Evolutionary conservation across 345 rosid species (phyloP).

Genomic region (Murraya koenigii): DNA sequence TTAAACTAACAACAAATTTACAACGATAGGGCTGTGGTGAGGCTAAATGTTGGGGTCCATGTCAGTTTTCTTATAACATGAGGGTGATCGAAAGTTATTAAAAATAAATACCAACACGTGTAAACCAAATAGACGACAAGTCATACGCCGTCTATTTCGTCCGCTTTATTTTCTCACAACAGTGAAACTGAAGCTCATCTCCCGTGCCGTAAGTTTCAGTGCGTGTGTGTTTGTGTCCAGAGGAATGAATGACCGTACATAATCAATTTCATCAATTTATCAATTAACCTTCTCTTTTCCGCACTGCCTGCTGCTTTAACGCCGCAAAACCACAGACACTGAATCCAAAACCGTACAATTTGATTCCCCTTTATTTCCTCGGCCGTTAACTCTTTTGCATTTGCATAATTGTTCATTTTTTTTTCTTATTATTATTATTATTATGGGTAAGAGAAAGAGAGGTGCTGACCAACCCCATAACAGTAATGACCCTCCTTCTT

Average conservation of each 20-base stretch:
- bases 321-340: conserved; percentile 6
- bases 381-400: conserved; percentile 6
- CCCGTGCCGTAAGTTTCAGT: too few relatives aligned
- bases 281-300: too few relatives aligned
- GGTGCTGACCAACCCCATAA: conserved; percentile 12
- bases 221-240: not conserved
- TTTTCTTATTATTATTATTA: not conserved
- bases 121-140: not conserved
- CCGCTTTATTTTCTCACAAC: not conserved
- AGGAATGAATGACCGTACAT: not conserved
- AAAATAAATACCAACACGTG: too few relatives aligned
- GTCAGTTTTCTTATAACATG: too few relatives aligned
- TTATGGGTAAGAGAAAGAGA: conserved; percentile 51
- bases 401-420: not conserved
- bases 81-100: too few relatives aligned
- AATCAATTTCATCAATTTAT: too few relatives aligned
- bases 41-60: too few relatives aligned
- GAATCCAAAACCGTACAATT: conserved; percentile 16
- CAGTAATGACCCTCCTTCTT: conserved; percentile 23
- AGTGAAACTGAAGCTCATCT: not conserved
- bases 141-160: not conserved
- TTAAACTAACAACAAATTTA: too few relatives aligned
- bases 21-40: rapidly evolving
- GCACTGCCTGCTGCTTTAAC: not conserved
- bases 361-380: not conserved